Evolutionary conservation across 371 early-diverging fungal genomes (phyloP), one percentile per base, ranked within the genome.

Genomic region (Mucor lusitanicus): DNA sequence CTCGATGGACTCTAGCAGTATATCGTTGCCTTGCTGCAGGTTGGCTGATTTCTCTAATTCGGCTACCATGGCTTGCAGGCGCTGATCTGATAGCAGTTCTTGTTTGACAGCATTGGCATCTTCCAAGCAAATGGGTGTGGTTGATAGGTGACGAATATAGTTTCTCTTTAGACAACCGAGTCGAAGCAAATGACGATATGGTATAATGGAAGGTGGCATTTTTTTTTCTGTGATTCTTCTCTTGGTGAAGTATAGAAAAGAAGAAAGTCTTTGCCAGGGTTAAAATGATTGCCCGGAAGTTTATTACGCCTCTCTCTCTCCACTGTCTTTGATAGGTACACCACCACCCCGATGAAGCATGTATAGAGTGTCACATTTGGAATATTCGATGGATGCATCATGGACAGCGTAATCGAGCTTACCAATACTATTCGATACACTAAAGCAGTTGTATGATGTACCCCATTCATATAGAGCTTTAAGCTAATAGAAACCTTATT

Each of bases 51-150:
- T 46, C 39, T 72, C 68, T 23, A 72, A 56, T 64, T 59, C 61
- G 19, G 63, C 68, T 28, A 72, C 39, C n/a, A 68, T 60, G 25
- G 59, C 58, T 42, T 64, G 53, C 11, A 72, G 33, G 6, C 68
- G 59, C 25, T 68, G 57, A 3, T 64, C 67, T 5, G 71, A 35
- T 6, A 71, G 55, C 1, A 55, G 35, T 13, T 67, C 67, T 27
- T 23, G 40, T 44, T 37, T 30, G n/a, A 35, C 39, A n/a, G 50
- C 13, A 13, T 28, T 35, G 25, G 21, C 32, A 55, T 50, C 13
- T 5, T 46, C 44, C 7, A 50, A 23, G 21, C 39, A 57, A 6
- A 17, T 25, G n/a, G 37, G 21, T 6, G 67, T 9, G 13, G 44
- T 60, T 15, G 67, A 59, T 21, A 67, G 56, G 17, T 39, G 33